phyloP scores from a whole-genome alignment of 1,284 basidiomycete species.

The Exsudoporus floridanus region DNA sequence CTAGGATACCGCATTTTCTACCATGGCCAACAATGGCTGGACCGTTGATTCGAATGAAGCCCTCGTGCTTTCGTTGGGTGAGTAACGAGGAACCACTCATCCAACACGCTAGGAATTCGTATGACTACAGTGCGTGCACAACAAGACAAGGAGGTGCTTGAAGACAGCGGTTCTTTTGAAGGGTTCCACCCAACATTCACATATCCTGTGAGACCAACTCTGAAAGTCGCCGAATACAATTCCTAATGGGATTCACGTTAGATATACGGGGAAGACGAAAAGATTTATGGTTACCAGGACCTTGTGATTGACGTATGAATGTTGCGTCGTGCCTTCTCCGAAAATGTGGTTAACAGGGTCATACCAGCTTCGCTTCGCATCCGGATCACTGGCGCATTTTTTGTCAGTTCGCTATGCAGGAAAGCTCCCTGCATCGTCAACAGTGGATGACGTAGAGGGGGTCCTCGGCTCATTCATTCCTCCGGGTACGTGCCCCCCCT shows the following conservation, averaged over 20 bases:
- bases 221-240: not conserved
- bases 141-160: slow-evolving; percentile 62
- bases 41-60: slow-evolving; percentile 80
- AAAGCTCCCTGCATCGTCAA: slow-evolving; percentile 68
- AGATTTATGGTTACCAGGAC: slow-evolving; percentile 91
- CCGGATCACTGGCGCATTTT: slow-evolving; percentile 80
- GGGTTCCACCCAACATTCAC: slow-evolving; percentile 83
- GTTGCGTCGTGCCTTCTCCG: not conserved
- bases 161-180: slow-evolving; percentile 57
- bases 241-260: slow-evolving; percentile 31
- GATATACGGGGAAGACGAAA: slow-evolving; percentile 96
- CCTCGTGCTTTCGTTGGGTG: slow-evolving; percentile 70
- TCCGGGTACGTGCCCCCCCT: slow-evolving; percentile 44
- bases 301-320: slow-evolving; percentile 75
- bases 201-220: slow-evolving; percentile 64
- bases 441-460: slow-evolving; percentile 86
- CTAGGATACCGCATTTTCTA: not conserved
- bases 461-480: slow-evolving; percentile 81
- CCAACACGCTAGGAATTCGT: slow-evolving; percentile 5
- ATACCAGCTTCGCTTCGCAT: slow-evolving; percentile 83
- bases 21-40: slow-evolving; percentile 55
- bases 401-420: slow-evolving; percentile 69
- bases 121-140: slow-evolving; percentile 53
- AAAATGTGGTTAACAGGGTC: slow-evolving; percentile 7
- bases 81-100: slow-evolving; percentile 5